Evolutionary conservation across 352 stramenopile species (phyloP).

Genomic region (Phytopythium cucurbitacearum): DNA sequence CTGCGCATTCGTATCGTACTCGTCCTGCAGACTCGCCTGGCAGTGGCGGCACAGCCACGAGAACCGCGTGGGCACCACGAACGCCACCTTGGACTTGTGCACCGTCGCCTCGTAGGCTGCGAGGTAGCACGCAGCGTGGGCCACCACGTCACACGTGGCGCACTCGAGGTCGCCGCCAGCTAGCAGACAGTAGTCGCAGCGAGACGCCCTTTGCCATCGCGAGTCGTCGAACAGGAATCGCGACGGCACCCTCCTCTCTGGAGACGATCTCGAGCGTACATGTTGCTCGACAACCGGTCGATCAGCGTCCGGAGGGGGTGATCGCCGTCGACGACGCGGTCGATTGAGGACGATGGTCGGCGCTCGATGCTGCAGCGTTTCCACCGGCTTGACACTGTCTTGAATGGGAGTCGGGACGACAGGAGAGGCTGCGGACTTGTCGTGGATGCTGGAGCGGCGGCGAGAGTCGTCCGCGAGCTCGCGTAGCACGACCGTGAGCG

Average conservation of each 20-base stretch:
- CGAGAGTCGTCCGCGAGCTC: slow-evolving; percentile 13
- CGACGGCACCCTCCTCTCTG: slow-evolving; percentile 23
- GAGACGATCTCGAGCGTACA: slow-evolving; percentile 7
- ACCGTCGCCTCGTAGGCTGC: slow-evolving; percentile 23
- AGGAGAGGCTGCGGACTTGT: neutral
- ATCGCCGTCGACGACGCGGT: slow-evolving; percentile 10
- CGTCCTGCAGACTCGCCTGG: slow-evolving; percentile 34
- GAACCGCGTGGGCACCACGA: slow-evolving; percentile 49
- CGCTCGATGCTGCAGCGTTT: slow-evolving; percentile 9
- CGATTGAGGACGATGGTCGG: slow-evolving; percentile 9
- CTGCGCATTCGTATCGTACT: slow-evolving; percentile 45
- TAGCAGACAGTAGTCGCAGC: slow-evolving; percentile 64
- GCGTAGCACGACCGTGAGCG: slow-evolving; percentile 21
- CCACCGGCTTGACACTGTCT: slow-evolving; percentile 1
- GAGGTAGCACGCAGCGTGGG: slow-evolving; percentile 55
- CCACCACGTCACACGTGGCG: slow-evolving; percentile 59
- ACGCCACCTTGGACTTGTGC: slow-evolving; percentile 45
- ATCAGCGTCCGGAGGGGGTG: slow-evolving; percentile 10
- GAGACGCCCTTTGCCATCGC: slow-evolving; percentile 25
- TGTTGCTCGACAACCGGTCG: slow-evolving; percentile 3
- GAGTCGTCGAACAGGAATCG: slow-evolving; percentile 50
- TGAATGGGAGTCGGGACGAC: neutral
- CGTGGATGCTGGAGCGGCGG: slow-evolving; percentile 1
- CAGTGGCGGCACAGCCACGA: slow-evolving; percentile 60
- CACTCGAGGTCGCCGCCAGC: slow-evolving; percentile 62